Evolutionary conservation across 2,329 filamentous ascomycete genomes (phyloP), one percentile per base, ranked within the genome.

Genomic region (Talaromyces sp.): DNA sequence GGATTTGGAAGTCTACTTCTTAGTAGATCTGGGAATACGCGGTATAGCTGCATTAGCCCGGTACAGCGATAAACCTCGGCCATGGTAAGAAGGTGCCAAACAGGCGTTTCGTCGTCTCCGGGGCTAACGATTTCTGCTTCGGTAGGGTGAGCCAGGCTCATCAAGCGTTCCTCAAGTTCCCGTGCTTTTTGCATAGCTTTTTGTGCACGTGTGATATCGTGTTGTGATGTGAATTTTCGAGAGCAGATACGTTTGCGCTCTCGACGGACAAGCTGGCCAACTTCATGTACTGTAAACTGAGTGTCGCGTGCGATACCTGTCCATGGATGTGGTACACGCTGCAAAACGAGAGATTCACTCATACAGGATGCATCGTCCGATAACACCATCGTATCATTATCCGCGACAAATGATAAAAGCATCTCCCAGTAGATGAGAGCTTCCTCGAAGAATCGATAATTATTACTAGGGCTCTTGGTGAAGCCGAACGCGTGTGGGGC

Each of bases 361-460:
- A 56, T 57, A 16, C 60, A 62, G 3, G 61, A 54, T 14, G 60
- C 45, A 10, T 52, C 50, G 1, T 65, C 60, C 1, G 68, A 67
- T 10, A 66, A 40, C 5, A 66, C 56, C 24, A 68, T 57, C 0
- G 65, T 70, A 45, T 74, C 75, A 58, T 75, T 74, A 52, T 75
- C 78, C 16, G 70, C 62, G 20, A 83, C 78, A 57, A 82, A 83
- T 0, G 80, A 80, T 45, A 82, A 76, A 3, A 82, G 71, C 81
- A 83, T 83, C 58, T 83, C 81, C 81, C 81, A 84, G 56, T 83
- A 82, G 45, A 83, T 77, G 36, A 83, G 67, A 19, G 80, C 79
- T 61, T 83, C 79, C 54, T 82, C 76, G 56, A 82, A 82, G 62
- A 84, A 84, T 29, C 78, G 75, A 17, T 80, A 72, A 49, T 79